Percentiles rank a stretch among this genome's conserved stretches.
These are phyloP conservation scores for Populus alba DNA, from an alignment of 345 rosid species.

Conservation along the genomic window DNA sequence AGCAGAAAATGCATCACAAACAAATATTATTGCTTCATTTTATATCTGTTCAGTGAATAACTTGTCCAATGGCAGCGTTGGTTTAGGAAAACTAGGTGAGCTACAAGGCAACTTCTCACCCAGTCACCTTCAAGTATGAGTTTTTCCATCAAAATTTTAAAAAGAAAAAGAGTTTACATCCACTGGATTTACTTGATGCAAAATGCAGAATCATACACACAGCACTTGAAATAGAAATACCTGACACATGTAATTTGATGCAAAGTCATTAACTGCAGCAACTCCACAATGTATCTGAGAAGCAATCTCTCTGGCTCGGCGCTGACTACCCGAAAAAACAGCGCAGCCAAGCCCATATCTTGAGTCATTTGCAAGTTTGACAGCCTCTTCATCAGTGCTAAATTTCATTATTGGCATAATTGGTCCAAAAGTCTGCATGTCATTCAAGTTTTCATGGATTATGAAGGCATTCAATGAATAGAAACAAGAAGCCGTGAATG, in stretches of 20 bases:
- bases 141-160: background rate
- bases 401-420: constrained; percentile 98
- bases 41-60: too few relatives aligned
- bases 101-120: background rate
- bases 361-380: constrained; percentile 84
- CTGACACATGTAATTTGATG: constrained; percentile 92
- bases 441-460: constrained; percentile 8
- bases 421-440: constrained; percentile 88
- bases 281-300: constrained; percentile 84
- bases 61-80: background rate
- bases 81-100: background rate
- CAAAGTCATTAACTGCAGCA: constrained; percentile 94
- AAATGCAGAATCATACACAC: background rate
- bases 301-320: constrained; percentile 74
- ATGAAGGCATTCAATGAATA: background rate
- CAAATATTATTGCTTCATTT: background rate
- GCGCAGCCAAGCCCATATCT: constrained; percentile 95
- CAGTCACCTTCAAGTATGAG: background rate
- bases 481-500: background rate
- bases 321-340: constrained; percentile 79
- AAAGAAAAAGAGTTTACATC: background rate
- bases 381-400: constrained; percentile 81
- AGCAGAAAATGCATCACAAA: background rate
- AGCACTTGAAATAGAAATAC: constrained; percentile 30
- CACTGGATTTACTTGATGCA: background rate